phyloP scores from a whole-genome alignment of 352 stramenopile genomes.

The Thraustotheca clavata region DNA sequence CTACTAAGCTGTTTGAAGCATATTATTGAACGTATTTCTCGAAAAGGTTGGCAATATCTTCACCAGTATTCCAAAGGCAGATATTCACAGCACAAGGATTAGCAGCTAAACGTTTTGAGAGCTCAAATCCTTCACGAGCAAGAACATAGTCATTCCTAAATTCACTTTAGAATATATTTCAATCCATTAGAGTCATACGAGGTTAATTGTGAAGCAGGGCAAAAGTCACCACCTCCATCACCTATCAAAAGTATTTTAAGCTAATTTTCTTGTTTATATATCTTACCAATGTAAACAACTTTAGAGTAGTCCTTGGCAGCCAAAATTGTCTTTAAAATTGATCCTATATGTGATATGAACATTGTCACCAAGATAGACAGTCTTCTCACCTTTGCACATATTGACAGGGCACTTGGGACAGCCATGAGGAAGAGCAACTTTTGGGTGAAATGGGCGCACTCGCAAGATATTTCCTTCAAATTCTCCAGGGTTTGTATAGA shows the following conservation, averaged over 20 bases:
- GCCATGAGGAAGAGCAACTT: constrained; percentile 31
- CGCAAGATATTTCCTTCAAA: constrained; percentile 30
- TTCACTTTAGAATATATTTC: no score
- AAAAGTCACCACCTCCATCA: constrained; percentile 65
- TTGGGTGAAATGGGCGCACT: constrained; percentile 46
- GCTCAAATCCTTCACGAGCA: constrained; percentile 33
- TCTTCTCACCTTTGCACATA: constrained; percentile 72
- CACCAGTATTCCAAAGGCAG: constrained; percentile 46
- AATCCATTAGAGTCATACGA: constrained; percentile 37
- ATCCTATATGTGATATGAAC: constrained; percentile 18
- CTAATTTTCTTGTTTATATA: background rate
- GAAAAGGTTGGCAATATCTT: constrained; percentile 52
- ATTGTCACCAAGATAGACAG: background rate
- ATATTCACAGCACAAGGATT: constrained; percentile 36
- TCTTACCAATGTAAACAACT: constrained; percentile 51
- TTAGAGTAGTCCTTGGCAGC: constrained; percentile 27
- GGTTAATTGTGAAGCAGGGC: constrained; percentile 39
- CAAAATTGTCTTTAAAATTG: constrained; percentile 46
- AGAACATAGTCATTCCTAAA: constrained; percentile 48
- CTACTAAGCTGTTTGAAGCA: background rate
- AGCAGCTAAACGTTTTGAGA: constrained; percentile 27
- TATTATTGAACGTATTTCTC: background rate
- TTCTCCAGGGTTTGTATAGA: constrained; percentile 35
- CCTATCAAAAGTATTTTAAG: constrained; percentile 21
- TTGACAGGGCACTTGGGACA: constrained; percentile 56